Evolutionary conservation across 139 green algal genomes (phyloP).

Genomic region (Picochlorum sp.): DNA sequence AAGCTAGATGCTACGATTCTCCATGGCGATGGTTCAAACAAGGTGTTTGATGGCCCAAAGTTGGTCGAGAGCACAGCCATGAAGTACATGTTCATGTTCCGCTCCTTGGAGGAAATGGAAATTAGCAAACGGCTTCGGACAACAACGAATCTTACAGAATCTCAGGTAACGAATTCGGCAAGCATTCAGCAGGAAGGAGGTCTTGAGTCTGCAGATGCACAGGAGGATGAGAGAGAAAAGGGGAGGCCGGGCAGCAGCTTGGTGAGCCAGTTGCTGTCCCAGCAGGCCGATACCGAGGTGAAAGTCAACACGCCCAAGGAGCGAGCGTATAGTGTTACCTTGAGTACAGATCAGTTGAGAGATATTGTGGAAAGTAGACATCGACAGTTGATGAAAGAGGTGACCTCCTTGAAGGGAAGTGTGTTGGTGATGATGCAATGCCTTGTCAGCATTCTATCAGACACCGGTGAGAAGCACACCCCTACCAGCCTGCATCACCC

Average conservation of each 20-base stretch:
- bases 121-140: constrained; percentile 7
- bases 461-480: too few relatives aligned
- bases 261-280: background rate
- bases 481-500: too few relatives aligned
- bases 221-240: background rate
- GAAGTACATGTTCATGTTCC: constrained; percentile 26
- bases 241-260: too few relatives aligned
- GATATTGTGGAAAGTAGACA: background rate
- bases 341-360: constrained; percentile 1
- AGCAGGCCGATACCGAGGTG: background rate
- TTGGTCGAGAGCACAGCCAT: constrained; percentile 9
- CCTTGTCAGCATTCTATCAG: background rate
- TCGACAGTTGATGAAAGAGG: background rate
- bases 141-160: background rate
- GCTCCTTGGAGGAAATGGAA: constrained; percentile 12
- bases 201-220: background rate
- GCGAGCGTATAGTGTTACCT: background rate
- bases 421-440: background rate
- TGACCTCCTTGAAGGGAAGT: background rate
- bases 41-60: background rate
- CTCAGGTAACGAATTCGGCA: background rate
- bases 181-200: background rate
- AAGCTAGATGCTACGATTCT: background rate
- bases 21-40: background rate
- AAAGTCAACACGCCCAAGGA: background rate